Evolutionary conservation across 495 filamentous ascomycete genomes (phyloP), one percentile per base, ranked within the genome.

Genomic region (Penicillium cinerascens): DNA sequence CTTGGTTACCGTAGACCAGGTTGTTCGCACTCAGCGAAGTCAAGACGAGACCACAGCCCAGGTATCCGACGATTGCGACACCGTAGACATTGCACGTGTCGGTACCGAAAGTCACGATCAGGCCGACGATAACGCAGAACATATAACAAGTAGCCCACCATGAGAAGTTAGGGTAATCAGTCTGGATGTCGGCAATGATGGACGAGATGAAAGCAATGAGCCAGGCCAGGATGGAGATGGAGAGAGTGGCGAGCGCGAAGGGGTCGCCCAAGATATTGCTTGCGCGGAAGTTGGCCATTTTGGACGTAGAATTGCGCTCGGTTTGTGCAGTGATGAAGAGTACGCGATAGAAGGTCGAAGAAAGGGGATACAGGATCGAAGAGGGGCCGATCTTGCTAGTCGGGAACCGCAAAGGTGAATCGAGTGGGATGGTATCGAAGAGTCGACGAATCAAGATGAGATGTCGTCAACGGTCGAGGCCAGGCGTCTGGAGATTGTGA

Each of bases 221-320:
- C 93, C 93, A 99, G 44, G 91, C 92, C 47, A 95, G 82, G 55
- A 87, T 78, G 50, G 91, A 84, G 70, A 99, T 96, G 23, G 91
- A 95, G 37, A 93, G 82, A 15, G 93, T 99, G 38, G 91, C 91
- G 37, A 97, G 81, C 44, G 93, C 92, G 73, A 99, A 97, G 2
- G 95, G 95, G 74, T 97, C 92, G 59, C 93, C 93, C 43, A 97
- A 76, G 47, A 97, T 89, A 69, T 96, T 91, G 61, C 88, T 90
- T 66, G 91, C 71, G 56, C 81, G 86, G 60, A 95, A 84, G 61
- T 81, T 82, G 56, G 65, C 82, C 77, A 73, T 78, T 60, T 42
- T 72, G 54, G 25, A 33, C 27, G 49, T 27, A 47, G 25, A 26
- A 48, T 45, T 25, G 49, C 48, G 52, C 90, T 85, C 87, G 93